Evolutionary conservation across 2,329 filamentous ascomycete species (phyloP), one percentile per base, ranked within the genome.

Genomic region (Stachybotrys echinatus): DNA sequence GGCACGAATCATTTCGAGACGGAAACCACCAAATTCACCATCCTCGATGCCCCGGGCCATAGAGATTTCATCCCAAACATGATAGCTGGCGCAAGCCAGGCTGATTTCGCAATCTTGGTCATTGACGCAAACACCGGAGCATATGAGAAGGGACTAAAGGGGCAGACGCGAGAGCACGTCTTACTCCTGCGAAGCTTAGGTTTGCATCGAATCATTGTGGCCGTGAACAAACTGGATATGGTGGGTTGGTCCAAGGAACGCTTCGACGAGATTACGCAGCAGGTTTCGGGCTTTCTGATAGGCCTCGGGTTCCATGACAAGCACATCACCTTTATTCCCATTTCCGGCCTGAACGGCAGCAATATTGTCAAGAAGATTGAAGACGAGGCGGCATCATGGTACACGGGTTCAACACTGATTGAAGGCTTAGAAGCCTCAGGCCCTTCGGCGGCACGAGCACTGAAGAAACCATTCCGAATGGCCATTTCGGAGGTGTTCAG

Each of bases 11-110:
- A 91, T 55, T 99, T 99, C 63, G 89, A 95, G 64, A 99, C 95
- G 0, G 84, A 89, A 1, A 87, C 80, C 47, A 94, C 90, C 0
- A 81, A 80, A 12, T 97, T 97, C 63, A 97, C 94, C 1, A 96
- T 99, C 43, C 77, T 99, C 5, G 94, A 99, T 65, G 92, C 94
- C 0, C 94, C 94, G 0, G 94, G 94, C 0, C 94, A 99, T 68
- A 82, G 85, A 53, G 94, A 99, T 65, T 99, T 97, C 64, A 91
- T 99, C 19, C 94, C 94, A 1, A 99, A 96, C 67, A 99, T 99
- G 94, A 96, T 99, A 65, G 92, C 92, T 2, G 94, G 94, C 14
- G 91, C 92, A 4, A 94, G 89, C 52, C 92, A 96, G 69, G 95
- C 94, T 10, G 94, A 99, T 65, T 94, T 97, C 67, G 94, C 92